A percentile compares a stretch with the other conserved stretches of the same genome.
phyloP scores from a whole-genome alignment of 805 yeast species.

The Hanseniaspora hatyaiensis region DNA sequence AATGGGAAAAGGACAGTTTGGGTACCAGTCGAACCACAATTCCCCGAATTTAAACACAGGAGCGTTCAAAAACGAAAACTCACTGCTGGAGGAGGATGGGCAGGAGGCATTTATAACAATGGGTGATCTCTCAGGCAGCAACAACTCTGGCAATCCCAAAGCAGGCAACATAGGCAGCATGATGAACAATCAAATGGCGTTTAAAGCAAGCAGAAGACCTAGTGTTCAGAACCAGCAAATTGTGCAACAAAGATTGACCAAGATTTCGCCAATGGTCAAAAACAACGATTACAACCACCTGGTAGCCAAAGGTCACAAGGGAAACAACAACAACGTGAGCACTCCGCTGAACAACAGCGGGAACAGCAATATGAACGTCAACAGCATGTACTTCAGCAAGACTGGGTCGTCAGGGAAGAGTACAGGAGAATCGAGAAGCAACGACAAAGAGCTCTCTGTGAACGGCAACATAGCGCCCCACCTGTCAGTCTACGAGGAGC shows the following conservation, averaged over 20 bases:
- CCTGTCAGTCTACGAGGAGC: not conserved
- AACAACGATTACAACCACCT: not conserved
- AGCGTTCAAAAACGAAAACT: not conserved
- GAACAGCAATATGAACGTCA: not conserved
- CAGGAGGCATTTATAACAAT: not conserved
- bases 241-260: constrained; percentile 14
- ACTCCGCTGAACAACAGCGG: not conserved
- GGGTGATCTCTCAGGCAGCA: constrained; percentile 8
- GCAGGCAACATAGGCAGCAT: constrained; percentile 16
- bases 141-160: constrained; percentile 12
- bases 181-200: too few relatives aligned
- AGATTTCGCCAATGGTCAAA: constrained; percentile 9
- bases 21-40: not conserved
- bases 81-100: too few relatives aligned
- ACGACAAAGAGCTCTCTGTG: constrained; percentile 10
- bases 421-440: not conserved
- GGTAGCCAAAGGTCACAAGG: too few relatives aligned
- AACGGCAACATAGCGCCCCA: not conserved
- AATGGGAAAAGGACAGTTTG: constrained; percentile 6
- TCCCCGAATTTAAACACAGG: too few relatives aligned
- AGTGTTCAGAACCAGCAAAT: constrained; percentile 19
- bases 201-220: constrained; percentile 23
- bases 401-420: too few relatives aligned
- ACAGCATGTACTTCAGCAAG: not conserved
- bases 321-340: not conserved